A percentile compares a stretch with the other conserved stretches of the same genome.
Evolutionary conservation across 1,284 basidiomycete genomes (phyloP).

Genomic region (Pholiota adiposa): DNA sequence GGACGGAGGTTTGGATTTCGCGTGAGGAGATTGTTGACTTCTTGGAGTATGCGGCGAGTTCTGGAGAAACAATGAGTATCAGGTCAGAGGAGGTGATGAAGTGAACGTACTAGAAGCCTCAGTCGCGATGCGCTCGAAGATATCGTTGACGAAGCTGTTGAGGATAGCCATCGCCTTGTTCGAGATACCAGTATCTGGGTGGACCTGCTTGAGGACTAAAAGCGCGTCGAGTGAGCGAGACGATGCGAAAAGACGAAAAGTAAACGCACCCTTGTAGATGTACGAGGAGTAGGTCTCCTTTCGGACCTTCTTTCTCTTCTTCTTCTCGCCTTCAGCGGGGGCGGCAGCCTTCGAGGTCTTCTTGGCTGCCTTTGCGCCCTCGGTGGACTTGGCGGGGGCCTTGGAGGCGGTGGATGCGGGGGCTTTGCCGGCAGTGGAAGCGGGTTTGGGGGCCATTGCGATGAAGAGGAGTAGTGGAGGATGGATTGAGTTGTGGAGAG

Average conservation of each 20-base stretch:
- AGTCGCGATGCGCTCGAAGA: slow-evolving; percentile 91
- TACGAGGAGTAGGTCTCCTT: slow-evolving; percentile 95
- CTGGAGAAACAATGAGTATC: slow-evolving; percentile 36
- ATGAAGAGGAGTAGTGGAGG: slow-evolving; percentile 22
- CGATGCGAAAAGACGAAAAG: slow-evolving; percentile 5
- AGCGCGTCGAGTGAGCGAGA: slow-evolving; percentile 14
- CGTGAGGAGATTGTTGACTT: slow-evolving; percentile 94
- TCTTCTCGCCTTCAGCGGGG: slow-evolving; percentile 76
- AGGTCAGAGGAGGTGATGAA: background rate
- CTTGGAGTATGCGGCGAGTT: slow-evolving; percentile 92
- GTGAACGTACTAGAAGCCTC: slow-evolving; percentile 79
- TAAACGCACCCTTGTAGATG: slow-evolving; percentile 84
- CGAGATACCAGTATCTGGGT: slow-evolving; percentile 96
- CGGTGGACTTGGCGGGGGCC: slow-evolving; percentile 76
- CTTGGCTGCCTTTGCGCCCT: slow-evolving; percentile 80
- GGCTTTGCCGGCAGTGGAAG: slow-evolving; percentile 82
- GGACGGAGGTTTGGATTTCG: slow-evolving; percentile 91
- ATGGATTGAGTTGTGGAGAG: slow-evolving; percentile 21
- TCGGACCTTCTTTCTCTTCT: slow-evolving; percentile 87
- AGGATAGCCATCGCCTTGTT: slow-evolving; percentile 98
- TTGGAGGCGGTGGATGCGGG: slow-evolving; percentile 80
- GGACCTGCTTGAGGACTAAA: slow-evolving; percentile 87
- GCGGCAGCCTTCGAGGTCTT: slow-evolving; percentile 76
- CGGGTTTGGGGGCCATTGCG: slow-evolving; percentile 79
- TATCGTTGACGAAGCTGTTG: slow-evolving; percentile 92